Conservation (phyloP, 345 rosid species). For the Eucalyptus viminalis region DNA sequence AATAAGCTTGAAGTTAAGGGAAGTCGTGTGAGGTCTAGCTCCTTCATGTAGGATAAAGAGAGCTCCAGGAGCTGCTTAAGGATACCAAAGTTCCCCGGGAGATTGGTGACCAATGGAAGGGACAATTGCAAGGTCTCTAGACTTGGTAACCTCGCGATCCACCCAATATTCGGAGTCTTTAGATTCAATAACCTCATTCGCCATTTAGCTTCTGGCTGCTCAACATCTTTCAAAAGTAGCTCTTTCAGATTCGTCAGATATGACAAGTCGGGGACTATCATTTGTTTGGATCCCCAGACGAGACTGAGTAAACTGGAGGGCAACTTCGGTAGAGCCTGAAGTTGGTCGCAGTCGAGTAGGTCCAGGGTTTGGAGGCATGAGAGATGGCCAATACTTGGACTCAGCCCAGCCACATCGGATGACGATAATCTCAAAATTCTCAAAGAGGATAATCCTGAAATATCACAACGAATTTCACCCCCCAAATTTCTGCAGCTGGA, state of each 20-base stretch:
- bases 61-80: neutral
- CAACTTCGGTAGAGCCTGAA: neutral
- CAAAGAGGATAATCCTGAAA: neutral
- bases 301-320: neutral
- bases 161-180: neutral
- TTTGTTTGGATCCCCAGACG: neutral
- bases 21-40: neutral
- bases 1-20: too few relatives aligned
- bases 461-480: neutral
- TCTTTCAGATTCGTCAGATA: neutral
- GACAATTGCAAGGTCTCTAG: neutral
- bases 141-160: neutral
- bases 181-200: neutral
- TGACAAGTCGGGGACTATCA: rapidly evolving
- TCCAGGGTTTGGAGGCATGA: neutral
- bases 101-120: neutral
- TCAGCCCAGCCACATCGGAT: neutral
- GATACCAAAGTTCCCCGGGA: neutral
- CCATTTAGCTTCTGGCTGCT: neutral
- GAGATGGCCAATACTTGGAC: rapidly evolving
- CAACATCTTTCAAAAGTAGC: rapidly evolving
- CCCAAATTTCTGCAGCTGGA: rapidly evolving
- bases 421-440: neutral
- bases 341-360: rapidly evolving
- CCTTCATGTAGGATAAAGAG: neutral